Base-by-base conservation (phyloP, 2,329 filamentous ascomycete genomes). In the Clonostachys byssicola region DNA sequence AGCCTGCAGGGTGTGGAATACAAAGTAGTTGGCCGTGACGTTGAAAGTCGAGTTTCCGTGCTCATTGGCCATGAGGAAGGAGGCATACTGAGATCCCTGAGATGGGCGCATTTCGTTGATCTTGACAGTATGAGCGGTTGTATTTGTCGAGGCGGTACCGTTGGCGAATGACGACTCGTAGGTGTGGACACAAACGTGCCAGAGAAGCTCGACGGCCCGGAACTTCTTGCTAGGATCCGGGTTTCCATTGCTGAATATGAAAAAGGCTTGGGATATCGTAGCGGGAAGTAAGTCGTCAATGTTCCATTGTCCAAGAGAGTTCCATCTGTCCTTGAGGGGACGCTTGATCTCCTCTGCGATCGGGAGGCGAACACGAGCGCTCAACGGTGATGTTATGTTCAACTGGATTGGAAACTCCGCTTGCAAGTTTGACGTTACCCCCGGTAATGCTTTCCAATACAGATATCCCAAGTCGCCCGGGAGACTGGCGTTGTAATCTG, bases 151-250 rank as follows among this genome's bases (percentile, higher is more conserved):
- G 12, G 35, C 41, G 13, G 10, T 34, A 18, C 40, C 51, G 30
- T 43, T 41, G 13, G 23, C 33, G 6, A 53, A 41, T 1, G 43
- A 47, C 13, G 52, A 39, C 5, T 49, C 42, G 13, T 51, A 51
- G 3, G 48, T 51, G 13, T 49, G 43, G 9, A 52, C 47, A 43
- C 53, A 52, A 14, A 52, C 41, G 16, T 54, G 49, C 18, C 48
- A 47, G 10, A 54, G 42, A 2, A 50, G 23, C 39, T 54, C 52
- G 6, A 41, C 39, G 9, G 53, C 53, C 12, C 47, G 47, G 13
- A 46, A 43, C 8, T 40, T 34, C 14, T 34, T 23, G 7, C 18
- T 34, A 16, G 34, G 23, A n/a, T 34, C n/a, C 6, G 14, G 16
- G 12, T 44, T 41, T 6, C 36, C 35, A 33, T 35, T 44, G 2